Conservation (phyloP, 176 grass and related monocot genomes). For the Oryza nivara region DNA sequence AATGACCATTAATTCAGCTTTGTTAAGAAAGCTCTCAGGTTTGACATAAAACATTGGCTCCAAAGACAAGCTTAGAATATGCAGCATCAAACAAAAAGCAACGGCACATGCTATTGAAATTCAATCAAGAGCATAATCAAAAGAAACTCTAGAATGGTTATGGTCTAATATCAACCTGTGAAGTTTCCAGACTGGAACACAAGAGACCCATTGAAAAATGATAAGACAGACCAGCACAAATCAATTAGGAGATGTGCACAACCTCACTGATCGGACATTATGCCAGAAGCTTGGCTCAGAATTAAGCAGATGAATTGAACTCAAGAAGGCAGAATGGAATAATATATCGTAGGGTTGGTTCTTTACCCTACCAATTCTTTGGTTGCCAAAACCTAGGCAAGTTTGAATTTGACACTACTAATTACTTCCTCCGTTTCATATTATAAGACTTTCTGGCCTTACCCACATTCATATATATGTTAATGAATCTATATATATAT, state of each 20-base stretch:
- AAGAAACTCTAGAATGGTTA: neutral
- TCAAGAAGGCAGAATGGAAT: neutral
- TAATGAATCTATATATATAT: too few species aligned
- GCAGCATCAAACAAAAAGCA: neutral
- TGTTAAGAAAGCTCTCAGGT: neutral
- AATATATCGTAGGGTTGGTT: neutral
- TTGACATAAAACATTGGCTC: neutral
- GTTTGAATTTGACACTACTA: too few species aligned
- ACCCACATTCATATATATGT: too few species aligned
- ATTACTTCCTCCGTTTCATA: too few species aligned
- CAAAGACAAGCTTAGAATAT: neutral
- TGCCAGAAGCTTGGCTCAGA: neutral
- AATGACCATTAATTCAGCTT: neutral
- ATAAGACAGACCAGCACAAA: neutral
- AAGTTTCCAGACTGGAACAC: neutral
- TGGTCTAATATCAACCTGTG: neutral
- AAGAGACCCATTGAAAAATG: neutral
- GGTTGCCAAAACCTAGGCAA: neutral
- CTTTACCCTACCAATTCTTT: neutral
- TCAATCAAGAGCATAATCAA: neutral
- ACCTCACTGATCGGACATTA: neutral
- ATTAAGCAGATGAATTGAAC: constrained; percentile 17
- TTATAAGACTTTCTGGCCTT: too few species aligned
- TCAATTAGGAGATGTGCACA: neutral
- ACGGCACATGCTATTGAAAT: neutral